phyloP scores from a whole-genome alignment of 176 grass and related monocot genomes.

The Oryza punctata region DNA sequence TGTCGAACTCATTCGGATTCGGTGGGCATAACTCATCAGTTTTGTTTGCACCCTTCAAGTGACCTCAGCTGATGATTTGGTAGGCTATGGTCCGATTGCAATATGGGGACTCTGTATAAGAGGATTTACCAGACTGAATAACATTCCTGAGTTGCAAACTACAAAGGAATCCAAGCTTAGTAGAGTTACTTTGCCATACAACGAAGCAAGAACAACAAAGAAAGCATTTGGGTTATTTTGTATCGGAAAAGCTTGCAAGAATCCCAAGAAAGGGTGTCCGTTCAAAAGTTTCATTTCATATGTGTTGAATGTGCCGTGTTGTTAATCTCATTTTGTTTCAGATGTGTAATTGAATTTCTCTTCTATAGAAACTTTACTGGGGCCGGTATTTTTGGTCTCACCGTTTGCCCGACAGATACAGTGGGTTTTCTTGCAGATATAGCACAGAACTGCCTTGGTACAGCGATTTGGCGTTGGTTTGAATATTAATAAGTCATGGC shows the following conservation, averaged over 20 bases:
- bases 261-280: background rate
- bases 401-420: conserved; percentile 25
- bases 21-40: conserved; percentile 97
- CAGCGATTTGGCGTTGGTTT: background rate
- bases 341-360: conserved; percentile 34
- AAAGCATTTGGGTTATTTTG: conserved; percentile 41
- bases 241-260: conserved; percentile 29
- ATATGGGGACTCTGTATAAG: conserved; percentile 8
- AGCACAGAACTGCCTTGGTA: background rate
- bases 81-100: conserved; percentile 36
- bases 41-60: conserved; percentile 82
- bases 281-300: conserved; percentile 26
- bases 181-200: conserved; percentile 45
- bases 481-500: conserved; percentile 3
- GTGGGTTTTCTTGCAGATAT: background rate
- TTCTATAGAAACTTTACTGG: conserved; percentile 9
- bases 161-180: conserved; percentile 39
- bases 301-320: background rate
- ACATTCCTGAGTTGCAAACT: conserved; percentile 39
- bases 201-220: conserved; percentile 17
- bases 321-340: conserved; percentile 14
- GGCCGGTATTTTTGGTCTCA: conserved; percentile 15
- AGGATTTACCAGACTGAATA: background rate
- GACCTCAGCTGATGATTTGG: conserved; percentile 29
- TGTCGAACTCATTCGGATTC: conserved; percentile 97